phyloP scores from a whole-genome alignment of 129 eudicot species.

The Helianthus annuus region HanXRQr2.0-SUNRISE NC_035438.2:85560689-85561188 shows the following conservation, averaged over 20 bases:
- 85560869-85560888: background rate
- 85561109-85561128: constrained; percentile 36
- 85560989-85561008: constrained; percentile 42
- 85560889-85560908: constrained; percentile 31
- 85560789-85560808: constrained; percentile 17
- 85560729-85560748: background rate
- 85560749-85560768: constrained; percentile 32
- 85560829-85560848: constrained; percentile 17
- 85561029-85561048: constrained; percentile 30
- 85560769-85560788: constrained; percentile 28
- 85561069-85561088: constrained; percentile 43
- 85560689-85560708: background rate
- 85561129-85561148: constrained; percentile 31
- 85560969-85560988: constrained; percentile 57
- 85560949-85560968: constrained; percentile 49
- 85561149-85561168: constrained; percentile 34
- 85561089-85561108: constrained; percentile 30
- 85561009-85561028: constrained; percentile 66
- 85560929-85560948: constrained; percentile 36
- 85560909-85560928: constrained; percentile 35
- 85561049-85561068: constrained; percentile 32
- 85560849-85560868: constrained; percentile 10
- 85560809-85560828: constrained; percentile 17
- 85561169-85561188: constrained; percentile 34
- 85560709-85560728: background rate